Percentiles rank a stretch among this genome's conserved stretches.
Conservation (phyloP, 202 grass and related monocot genomes). For the Schoenoplectus triqueter region DNA sequence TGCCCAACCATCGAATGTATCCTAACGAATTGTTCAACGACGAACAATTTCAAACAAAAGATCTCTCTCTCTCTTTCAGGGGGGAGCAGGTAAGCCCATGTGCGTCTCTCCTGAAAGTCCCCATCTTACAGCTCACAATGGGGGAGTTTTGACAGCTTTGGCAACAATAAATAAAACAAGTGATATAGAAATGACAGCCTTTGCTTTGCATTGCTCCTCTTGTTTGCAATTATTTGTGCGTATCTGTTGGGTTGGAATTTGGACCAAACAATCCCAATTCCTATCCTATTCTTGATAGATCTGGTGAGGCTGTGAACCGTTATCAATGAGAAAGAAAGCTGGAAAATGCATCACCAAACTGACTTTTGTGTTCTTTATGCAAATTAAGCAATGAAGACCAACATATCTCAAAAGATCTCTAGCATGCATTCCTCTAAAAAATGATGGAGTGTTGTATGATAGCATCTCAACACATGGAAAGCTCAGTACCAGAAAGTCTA, state of each 20-base stretch:
- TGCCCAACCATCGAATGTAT: neutral
- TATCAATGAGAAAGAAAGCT: neutral
- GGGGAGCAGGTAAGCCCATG: neutral
- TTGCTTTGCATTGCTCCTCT: neutral
- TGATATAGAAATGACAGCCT: conserved; percentile 19
- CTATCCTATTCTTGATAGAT: neutral
- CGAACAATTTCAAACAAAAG: neutral
- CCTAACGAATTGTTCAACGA: neutral
- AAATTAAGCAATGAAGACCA: neutral
- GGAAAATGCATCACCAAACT: neutral
- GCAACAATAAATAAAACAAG: conserved; percentile 12
- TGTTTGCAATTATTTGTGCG: neutral
- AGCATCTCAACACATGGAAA: too few relatives aligned
- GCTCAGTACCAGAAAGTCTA: too few relatives aligned
- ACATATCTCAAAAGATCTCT: neutral
- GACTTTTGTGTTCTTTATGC: neutral
- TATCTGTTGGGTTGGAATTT: neutral
- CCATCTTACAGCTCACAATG: too few relatives aligned
- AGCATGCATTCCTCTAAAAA: neutral
- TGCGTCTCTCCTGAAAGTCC: too few relatives aligned
- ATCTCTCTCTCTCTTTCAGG: neutral
- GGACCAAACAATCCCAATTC: neutral
- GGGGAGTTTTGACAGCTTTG: conserved; percentile 3
- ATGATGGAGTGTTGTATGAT: neutral
- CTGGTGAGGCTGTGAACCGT: neutral